phyloP scores from a whole-genome alignment of 2,329 filamentous ascomycete genomes.

The Cercospora zeina region DNA sequence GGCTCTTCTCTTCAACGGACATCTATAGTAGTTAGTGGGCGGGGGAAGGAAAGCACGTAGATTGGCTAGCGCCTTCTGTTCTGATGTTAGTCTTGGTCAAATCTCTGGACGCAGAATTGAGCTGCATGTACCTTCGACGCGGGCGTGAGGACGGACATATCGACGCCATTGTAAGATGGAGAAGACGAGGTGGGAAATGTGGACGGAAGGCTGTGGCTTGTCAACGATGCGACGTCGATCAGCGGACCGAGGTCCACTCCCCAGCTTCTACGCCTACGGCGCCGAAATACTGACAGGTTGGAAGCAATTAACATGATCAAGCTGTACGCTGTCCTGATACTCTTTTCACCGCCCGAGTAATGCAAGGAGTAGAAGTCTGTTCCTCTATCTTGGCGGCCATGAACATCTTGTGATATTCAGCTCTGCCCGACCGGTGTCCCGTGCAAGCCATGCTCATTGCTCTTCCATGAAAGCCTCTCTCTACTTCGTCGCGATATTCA shows the following conservation, averaged over 20 bases:
- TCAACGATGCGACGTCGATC: slow-evolving; percentile 17
- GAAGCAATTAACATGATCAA: neutral
- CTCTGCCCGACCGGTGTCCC: neutral
- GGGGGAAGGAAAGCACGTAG: slow-evolving; percentile 59
- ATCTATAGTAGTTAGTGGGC: slow-evolving; percentile 57
- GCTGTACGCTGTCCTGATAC: neutral
- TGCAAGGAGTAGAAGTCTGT: neutral
- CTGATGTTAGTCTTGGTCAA: neutral
- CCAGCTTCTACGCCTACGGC: neutral
- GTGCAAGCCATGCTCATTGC: neutral
- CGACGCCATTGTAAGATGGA: slow-evolving; percentile 28
- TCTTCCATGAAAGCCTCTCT: neutral
- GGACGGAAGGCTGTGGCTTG: slow-evolving; percentile 1
- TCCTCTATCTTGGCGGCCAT: neutral
- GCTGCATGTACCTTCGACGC: slow-evolving; percentile 39
- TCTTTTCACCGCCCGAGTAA: neutral
- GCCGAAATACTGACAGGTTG: slow-evolving; percentile 5
- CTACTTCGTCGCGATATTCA: neutral
- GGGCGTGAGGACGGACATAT: slow-evolving; percentile 39
- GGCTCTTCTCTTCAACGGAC: slow-evolving; percentile 67
- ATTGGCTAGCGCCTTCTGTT: slow-evolving; percentile 54
- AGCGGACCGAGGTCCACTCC: slow-evolving; percentile 18
- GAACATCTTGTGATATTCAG: too few relatives aligned
- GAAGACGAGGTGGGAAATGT: slow-evolving; percentile 16
- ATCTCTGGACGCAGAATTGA: neutral